phyloP scores from a whole-genome alignment of 257 asterid species.

The Nicotiana sylvestris region DNA sequence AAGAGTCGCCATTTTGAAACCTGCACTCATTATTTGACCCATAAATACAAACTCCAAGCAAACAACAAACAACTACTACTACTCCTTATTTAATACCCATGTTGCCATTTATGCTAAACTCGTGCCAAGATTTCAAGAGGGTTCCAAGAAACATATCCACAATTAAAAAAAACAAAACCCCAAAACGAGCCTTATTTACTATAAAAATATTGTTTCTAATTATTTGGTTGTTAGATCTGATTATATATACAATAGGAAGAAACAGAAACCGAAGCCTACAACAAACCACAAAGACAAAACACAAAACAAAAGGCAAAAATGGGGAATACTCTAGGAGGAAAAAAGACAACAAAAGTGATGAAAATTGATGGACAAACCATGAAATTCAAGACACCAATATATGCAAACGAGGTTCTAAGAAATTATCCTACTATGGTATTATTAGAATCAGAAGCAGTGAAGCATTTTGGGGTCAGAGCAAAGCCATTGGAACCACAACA shows the following conservation, averaged over 20 bases:
- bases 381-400: constrained; percentile 53
- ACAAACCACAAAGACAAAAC: neutral
- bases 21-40: no score
- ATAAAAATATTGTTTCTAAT: neutral
- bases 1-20: no score
- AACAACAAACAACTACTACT: no score
- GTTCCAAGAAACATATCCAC: no score
- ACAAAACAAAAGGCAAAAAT: constrained; percentile 12
- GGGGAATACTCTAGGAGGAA: constrained; percentile 79
- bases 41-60: no score
- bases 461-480: constrained; percentile 71
- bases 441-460: constrained; percentile 79
- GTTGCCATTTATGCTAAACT: no score
- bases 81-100: no score
- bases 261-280: neutral
- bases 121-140: no score
- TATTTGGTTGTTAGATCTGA: neutral
- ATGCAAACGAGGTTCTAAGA: constrained; percentile 55
- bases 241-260: neutral
- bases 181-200: no score
- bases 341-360: constrained; percentile 61
- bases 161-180: no score
- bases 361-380: constrained; percentile 65
- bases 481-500: constrained; percentile 70
- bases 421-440: constrained; percentile 57